These are phyloP conservation scores for Ustilago esculenta DNA, from an alignment of 1,284 basidiomycete genomes.

Conservation along the genomic window DNA sequence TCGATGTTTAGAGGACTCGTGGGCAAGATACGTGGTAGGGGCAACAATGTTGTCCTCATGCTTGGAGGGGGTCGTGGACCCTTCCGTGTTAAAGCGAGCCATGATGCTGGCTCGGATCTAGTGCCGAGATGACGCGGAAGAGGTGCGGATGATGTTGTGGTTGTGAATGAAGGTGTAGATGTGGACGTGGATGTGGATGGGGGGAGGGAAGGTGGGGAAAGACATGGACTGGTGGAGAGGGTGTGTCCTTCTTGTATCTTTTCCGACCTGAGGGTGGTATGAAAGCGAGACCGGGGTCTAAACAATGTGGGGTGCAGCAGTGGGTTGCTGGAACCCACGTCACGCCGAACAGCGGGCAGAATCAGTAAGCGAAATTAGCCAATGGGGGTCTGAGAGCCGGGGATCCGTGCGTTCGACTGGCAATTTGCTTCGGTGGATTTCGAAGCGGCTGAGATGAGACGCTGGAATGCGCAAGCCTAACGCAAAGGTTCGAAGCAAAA, in stretches of 20 bases:
- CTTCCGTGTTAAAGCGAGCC: conserved; percentile 16
- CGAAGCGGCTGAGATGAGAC: not conserved
- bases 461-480: not conserved
- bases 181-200: not conserved
- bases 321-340: not conserved
- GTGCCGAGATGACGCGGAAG: too few relatives aligned
- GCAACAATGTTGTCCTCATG: conserved; percentile 16
- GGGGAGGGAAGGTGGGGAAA: not conserved
- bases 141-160: not conserved
- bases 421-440: too few relatives aligned
- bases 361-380: not conserved
- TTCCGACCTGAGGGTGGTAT: not conserved
- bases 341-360: not conserved
- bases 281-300: not conserved
- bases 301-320: conserved; percentile 2
- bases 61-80: conserved; percentile 35
- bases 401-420: not conserved
- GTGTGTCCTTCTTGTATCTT: conserved; percentile 16
- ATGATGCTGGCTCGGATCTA: too few relatives aligned
- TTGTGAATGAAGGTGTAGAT: not conserved
- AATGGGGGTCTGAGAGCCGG: conserved; percentile 1
- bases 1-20: conserved; percentile 7
- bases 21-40: conserved; percentile 4
- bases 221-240: not conserved
- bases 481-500: not conserved